Conservation (phyloP, 2,329 filamentous ascomycete species). For the Ophiostoma angusticollis region DNA sequence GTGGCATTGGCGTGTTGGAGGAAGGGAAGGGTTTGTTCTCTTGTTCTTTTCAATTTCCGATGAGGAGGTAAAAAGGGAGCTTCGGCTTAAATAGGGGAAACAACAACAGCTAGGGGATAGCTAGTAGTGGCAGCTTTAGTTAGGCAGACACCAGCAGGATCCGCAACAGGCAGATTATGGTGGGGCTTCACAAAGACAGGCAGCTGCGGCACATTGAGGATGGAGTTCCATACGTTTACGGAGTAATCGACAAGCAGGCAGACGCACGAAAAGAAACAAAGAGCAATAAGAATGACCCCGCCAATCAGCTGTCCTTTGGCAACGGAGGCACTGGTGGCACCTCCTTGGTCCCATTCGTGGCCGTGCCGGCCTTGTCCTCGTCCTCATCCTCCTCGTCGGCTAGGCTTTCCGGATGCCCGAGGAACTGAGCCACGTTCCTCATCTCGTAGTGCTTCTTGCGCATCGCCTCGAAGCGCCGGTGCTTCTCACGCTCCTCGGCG, state of each 20-base stretch:
- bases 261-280: background rate
- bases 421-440: constrained; percentile 78
- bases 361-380: constrained; percentile 34
- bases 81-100: background rate
- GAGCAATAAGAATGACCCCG: background rate
- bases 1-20: constrained; percentile 6
- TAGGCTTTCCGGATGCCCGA: constrained; percentile 61
- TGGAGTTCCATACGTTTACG: background rate
- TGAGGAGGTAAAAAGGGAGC: background rate
- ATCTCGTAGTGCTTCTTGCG: constrained; percentile 98
- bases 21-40: background rate
- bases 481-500: constrained; percentile 76
- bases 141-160: background rate
- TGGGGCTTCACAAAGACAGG: background rate
- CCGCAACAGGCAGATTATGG: background rate
- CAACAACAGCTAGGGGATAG: too few relatives aligned
- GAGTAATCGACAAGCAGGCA: background rate
- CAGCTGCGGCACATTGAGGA: background rate
- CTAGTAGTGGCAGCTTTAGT: too few relatives aligned
- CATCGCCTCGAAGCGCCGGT: constrained; percentile 78
- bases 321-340: constrained; percentile 3
- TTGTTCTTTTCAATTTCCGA: too few relatives aligned
- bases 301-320: constrained; percentile 1
- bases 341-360: constrained; percentile 18
- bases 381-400: constrained; percentile 47